Evolutionary conservation across 2,329 filamentous ascomycete genomes (phyloP), one percentile per base, ranked within the genome.

Genomic region (Aureobasidium sp.): DNA sequence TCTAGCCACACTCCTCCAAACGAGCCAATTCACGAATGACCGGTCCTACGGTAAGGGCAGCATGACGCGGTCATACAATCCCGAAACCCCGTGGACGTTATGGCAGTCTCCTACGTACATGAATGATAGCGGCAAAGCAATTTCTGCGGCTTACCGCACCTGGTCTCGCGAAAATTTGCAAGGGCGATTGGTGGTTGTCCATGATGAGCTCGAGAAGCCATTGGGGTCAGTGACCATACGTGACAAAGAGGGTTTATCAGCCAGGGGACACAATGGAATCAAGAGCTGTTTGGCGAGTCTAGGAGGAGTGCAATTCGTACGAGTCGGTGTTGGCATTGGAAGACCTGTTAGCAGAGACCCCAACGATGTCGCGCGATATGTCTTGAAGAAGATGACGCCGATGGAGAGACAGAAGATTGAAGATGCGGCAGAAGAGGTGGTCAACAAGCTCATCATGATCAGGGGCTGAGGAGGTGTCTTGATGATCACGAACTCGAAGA

Each of bases 251-350:
- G 21, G 88, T 74, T 76, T 49, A 25, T 72, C 70, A 54, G 66
- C 71, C 8, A 68, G 66, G 56, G 71, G 73, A 0, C 71, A 76
- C 45, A 75, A 75, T 60, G 67, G 71, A 22, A 55, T 76, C 49
- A 76, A 75, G 65, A 71, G 68, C 57, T 55, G 97, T 68, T 84
- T 95, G 68, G 94, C 86, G 68, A 89, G 89, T 0, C 90, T 90
- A 85, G 87, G 44, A 86, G 95, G 68, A 88, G 95, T 67, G 89
- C 90, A 86, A 75, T 97, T 60, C 45, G 62, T 59, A 21, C 57
- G 62, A 32, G 80, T 97, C 45, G 84, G 86, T 0, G 73, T 97
- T 11, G 93, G 93, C 0, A 95, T 97, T 70, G 90, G 88, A n/a
- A 74, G 93, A 40, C 91, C 91, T 0, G 74, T 72, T 40, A 84